A percentile compares a stretch with the other conserved stretches of the same genome.
These are phyloP conservation scores for Sutorius australiensis DNA, from an alignment of 768 basidiomycete species.

Conservation along the genomic window DNA sequence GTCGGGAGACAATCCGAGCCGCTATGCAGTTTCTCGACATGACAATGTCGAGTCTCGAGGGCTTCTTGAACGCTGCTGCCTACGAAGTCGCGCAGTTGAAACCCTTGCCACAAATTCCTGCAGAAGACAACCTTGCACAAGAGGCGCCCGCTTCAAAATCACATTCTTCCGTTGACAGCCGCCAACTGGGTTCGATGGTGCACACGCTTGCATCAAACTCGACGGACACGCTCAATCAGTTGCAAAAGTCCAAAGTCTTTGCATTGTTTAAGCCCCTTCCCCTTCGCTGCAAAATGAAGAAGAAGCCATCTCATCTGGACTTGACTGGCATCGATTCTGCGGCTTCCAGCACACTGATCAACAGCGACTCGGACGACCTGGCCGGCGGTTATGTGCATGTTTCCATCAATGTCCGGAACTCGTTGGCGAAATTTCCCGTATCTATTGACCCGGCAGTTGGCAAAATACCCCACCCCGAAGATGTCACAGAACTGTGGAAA, in stretches of 20 bases:
- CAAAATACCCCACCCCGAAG: constrained; percentile 31
- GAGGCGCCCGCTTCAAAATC: not conserved
- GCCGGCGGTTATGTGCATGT: constrained; percentile 22
- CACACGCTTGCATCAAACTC: not conserved
- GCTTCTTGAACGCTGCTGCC: constrained; percentile 30
- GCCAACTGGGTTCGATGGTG: not conserved
- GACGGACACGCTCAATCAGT: not conserved
- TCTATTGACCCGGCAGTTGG: constrained; percentile 24
- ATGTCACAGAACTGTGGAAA: constrained; percentile 27
- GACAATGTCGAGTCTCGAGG: constrained; percentile 31
- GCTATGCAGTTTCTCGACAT: constrained; percentile 30
- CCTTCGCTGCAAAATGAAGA: constrained; percentile 6
- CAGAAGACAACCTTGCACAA: not conserved
- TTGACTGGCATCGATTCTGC: constrained; percentile 3
- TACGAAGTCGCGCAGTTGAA: constrained; percentile 26
- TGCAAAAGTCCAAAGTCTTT: constrained; percentile 12
- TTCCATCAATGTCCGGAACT: constrained; percentile 24
- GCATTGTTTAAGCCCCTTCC: constrained; percentile 18
- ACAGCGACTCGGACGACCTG: constrained; percentile 12
- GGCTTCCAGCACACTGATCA: constrained; percentile 21
- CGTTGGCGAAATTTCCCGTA: constrained; percentile 29
- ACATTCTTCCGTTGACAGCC: constrained; percentile 5
- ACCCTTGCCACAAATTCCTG: constrained; percentile 25
- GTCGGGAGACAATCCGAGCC: constrained; percentile 10
- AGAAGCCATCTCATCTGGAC: constrained; percentile 4